Conservation (phyloP, 768 basidiomycete species). For the Crepidotus variabilis region DNA sequence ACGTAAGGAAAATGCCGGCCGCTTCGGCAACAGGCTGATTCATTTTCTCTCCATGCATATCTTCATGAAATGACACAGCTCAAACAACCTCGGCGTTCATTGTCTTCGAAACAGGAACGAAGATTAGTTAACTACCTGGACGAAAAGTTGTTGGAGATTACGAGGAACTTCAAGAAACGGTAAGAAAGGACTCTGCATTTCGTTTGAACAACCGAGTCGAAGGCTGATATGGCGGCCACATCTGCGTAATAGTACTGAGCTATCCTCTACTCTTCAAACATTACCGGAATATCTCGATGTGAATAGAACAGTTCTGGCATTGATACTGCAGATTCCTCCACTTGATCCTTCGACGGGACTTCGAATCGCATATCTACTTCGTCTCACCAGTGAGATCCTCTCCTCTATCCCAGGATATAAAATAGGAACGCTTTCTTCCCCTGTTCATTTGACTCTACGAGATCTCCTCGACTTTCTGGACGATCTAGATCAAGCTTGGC, state of each 20-base stretch:
- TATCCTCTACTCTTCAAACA: slow-evolving; percentile 50
- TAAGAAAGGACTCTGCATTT: slow-evolving; percentile 26
- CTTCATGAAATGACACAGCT: background rate
- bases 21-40: background rate
- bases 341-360: slow-evolving; percentile 66
- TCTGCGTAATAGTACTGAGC: slow-evolving; percentile 37
- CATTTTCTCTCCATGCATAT: background rate
- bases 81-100: slow-evolving; percentile 23
- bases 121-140: slow-evolving; percentile 65
- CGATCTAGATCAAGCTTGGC: slow-evolving; percentile 75
- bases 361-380: slow-evolving; percentile 64
- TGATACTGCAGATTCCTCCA: slow-evolving; percentile 75
- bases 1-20: too few species aligned
- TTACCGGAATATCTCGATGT: slow-evolving; percentile 58
- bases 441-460: slow-evolving; percentile 31
- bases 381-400: slow-evolving; percentile 66
- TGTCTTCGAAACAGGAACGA: slow-evolving; percentile 58
- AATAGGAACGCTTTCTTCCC: slow-evolving; percentile 26
- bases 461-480: slow-evolving; percentile 63
- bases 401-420: slow-evolving; percentile 59
- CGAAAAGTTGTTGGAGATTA: slow-evolving; percentile 58
- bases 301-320: slow-evolving; percentile 48
- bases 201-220: background rate
- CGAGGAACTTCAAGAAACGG: slow-evolving; percentile 75
- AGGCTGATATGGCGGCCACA: background rate